Evolutionary conservation across 768 basidiomycete species (phyloP).

Genomic region (Neoboletus magnificus): DNA sequence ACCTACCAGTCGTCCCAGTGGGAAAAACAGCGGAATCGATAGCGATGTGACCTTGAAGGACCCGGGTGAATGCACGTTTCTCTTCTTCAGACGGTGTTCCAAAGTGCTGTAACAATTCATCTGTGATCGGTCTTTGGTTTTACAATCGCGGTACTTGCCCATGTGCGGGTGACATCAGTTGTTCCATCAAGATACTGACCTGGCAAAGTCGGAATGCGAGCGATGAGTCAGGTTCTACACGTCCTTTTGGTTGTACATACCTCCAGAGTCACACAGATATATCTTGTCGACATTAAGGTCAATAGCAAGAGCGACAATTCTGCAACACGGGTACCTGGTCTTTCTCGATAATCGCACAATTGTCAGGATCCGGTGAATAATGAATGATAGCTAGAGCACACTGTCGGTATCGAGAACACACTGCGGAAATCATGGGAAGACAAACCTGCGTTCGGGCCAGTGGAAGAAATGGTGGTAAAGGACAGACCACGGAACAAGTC

Average conservation of each 20-base stretch:
- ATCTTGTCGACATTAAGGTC: constrained; percentile 46
- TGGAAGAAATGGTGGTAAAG: constrained; percentile 89
- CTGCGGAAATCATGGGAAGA: not conserved
- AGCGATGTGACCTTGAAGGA: constrained; percentile 87
- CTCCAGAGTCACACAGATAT: constrained; percentile 86
- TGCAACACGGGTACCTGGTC: constrained; percentile 53
- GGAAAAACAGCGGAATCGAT: constrained; percentile 87
- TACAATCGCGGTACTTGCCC: constrained; percentile 44
- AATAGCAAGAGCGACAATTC: constrained; percentile 13
- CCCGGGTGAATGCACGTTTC: constrained; percentile 85
- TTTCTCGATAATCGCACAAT: constrained; percentile 71
- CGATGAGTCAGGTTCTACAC: not conserved
- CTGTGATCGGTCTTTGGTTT: not conserved
- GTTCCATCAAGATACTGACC: constrained; percentile 91
- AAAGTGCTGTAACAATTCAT: constrained; percentile 62
- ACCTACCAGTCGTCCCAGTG: constrained; percentile 73
- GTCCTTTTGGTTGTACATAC: constrained; percentile 32
- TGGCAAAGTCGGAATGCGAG: constrained; percentile 17
- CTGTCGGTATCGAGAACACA: not conserved
- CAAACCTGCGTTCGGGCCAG: constrained; percentile 88
- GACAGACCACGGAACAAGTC: constrained; percentile 82
- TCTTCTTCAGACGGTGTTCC: constrained; percentile 80
- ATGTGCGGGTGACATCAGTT: constrained; percentile 90
- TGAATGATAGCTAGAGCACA: constrained; percentile 79
- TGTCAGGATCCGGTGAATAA: constrained; percentile 74